Evolutionary conservation across 2,329 filamentous ascomycete species (phyloP).

Genomic region (Fusarium anguioides): DNA sequence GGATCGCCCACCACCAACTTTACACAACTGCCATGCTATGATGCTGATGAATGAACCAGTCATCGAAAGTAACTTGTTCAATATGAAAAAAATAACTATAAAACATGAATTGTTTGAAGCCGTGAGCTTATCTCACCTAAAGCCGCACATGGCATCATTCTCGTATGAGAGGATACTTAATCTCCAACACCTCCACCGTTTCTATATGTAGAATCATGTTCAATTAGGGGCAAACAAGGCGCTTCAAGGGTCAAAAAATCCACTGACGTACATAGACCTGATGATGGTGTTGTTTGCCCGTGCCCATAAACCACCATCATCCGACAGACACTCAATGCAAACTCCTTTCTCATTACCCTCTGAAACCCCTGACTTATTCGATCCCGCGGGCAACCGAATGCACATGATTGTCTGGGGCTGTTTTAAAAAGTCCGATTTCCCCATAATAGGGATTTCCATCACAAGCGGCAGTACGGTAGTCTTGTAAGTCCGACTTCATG

Average conservation of each 20-base stretch:
- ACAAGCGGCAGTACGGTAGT: conserved; percentile 17
- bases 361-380: not conserved
- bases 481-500: conserved; percentile 1
- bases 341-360: not conserved
- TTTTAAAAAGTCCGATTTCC: conserved; percentile 1
- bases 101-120: not conserved
- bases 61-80: conserved; percentile 4
- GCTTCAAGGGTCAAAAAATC: not conserved
- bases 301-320: conserved; percentile 33
- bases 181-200: not conserved
- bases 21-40: conserved; percentile 21
- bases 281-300: conserved; percentile 40
- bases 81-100: conserved; percentile 6
- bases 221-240: not conserved
- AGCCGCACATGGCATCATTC: conserved; percentile 2
- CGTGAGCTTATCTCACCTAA: conserved; percentile 2
- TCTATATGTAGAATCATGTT: not conserved
- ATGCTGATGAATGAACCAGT: conserved; percentile 17
- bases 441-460: not conserved
- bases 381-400: not conserved
- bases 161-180: conserved; percentile 12
- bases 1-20: conserved; percentile 27
- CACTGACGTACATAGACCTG: conserved; percentile 20
- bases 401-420: not conserved
- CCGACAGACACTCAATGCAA: conserved; percentile 9